Evolutionary conservation across 2,329 filamentous ascomycete species (phyloP).

Genomic region (Thyridium curvatum): DNA sequence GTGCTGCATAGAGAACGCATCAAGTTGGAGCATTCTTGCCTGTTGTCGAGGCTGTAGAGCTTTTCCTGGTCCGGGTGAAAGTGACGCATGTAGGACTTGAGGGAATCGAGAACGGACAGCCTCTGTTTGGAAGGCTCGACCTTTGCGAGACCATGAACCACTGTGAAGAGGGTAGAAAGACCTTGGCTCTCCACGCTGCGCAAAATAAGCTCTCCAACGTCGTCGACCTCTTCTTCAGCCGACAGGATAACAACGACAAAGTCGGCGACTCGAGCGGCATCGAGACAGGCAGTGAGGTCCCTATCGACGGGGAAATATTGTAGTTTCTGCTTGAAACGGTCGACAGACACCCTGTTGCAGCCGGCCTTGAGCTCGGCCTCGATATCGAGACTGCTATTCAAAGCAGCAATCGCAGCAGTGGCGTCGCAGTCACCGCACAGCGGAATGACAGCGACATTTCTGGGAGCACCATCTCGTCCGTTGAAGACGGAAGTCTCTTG

Average conservation of each 20-base stretch:
- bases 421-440: slow-evolving; percentile 69
- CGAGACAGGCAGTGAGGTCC: slow-evolving; percentile 71
- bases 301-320: slow-evolving; percentile 73
- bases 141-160: slow-evolving; percentile 72
- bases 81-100: slow-evolving; percentile 89
- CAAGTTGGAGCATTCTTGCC: slow-evolving; percentile 86
- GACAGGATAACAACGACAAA: slow-evolving; percentile 86
- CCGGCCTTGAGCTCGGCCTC: slow-evolving; percentile 55
- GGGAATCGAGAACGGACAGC: slow-evolving; percentile 68
- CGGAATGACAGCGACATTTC: slow-evolving; percentile 83
- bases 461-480: slow-evolving; percentile 80
- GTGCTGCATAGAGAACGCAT: slow-evolving; percentile 88
- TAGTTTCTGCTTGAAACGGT: slow-evolving; percentile 91
- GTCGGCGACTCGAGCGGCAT: slow-evolving; percentile 83
- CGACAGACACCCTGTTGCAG: slow-evolving; percentile 63
- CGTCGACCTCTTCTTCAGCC: slow-evolving; percentile 75
- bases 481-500: slow-evolving; percentile 75
- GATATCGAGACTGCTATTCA: slow-evolving; percentile 78
- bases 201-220: slow-evolving; percentile 76
- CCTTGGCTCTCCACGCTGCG: slow-evolving; percentile 89
- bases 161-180: slow-evolving; percentile 83
- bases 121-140: slow-evolving; percentile 76
- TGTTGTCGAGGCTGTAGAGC: slow-evolving; percentile 78
- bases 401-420: slow-evolving; percentile 55
- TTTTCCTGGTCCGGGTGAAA: slow-evolving; percentile 93